Evolutionary conservation across 2,329 filamentous ascomycete species (phyloP).

Genomic region (Cladophialophora yegresii): DNA sequence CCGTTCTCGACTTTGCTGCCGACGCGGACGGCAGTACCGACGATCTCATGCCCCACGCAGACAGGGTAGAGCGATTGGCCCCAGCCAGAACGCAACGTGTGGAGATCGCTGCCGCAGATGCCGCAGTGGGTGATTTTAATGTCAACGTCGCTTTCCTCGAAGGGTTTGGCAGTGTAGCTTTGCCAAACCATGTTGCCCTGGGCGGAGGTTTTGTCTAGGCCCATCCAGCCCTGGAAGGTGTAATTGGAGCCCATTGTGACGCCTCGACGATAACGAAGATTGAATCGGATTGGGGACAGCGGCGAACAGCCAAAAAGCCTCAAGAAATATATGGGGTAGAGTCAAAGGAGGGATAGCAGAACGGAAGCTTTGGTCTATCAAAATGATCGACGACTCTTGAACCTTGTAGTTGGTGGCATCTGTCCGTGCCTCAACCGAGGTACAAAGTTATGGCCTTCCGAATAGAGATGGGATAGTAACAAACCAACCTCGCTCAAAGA

Average conservation of each 20-base stretch:
- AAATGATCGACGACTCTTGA: background rate
- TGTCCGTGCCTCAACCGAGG: conserved; percentile 6
- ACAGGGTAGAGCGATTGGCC: conserved; percentile 48
- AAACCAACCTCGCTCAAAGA: background rate
- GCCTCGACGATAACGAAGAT: background rate
- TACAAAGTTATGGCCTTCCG: background rate
- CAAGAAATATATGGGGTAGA: background rate
- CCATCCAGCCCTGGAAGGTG: conserved; percentile 62
- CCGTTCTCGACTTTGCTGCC: conserved; percentile 55
- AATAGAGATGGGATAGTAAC: background rate
- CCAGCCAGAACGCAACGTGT: conserved; percentile 34
- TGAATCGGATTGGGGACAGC: background rate
- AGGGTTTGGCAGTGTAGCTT: conserved; percentile 46
- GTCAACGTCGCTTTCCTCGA: conserved; percentile 65
- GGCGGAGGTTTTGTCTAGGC: conserved; percentile 51
- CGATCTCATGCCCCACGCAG: conserved; percentile 66
- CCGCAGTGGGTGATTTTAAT: conserved; percentile 68
- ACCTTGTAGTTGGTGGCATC: background rate
- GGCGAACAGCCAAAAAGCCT: background rate
- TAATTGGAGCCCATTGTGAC: conserved; percentile 43
- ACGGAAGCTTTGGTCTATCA: background rate
- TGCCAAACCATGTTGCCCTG: conserved; percentile 50
- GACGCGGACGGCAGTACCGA: conserved; percentile 60
- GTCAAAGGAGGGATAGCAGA: background rate
- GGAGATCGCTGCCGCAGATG: conserved; percentile 65